phyloP scores from a whole-genome alignment of 2,329 filamentous ascomycete genomes.

The Pyricularia grisea region DNA sequence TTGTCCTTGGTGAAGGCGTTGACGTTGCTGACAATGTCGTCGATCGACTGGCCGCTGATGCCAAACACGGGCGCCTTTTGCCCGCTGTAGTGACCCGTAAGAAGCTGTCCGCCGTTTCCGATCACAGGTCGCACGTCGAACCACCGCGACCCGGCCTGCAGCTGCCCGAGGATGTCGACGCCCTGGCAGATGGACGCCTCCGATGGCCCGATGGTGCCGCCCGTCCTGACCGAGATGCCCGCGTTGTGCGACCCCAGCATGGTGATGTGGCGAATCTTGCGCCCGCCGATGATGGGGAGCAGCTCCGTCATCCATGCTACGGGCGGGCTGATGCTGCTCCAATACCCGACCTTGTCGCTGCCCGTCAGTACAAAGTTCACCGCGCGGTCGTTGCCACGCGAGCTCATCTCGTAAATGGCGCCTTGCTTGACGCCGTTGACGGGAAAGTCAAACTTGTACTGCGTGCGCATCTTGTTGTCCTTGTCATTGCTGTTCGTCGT shows the following conservation, averaged over 20 bases:
- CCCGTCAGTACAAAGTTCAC: constrained; percentile 11
- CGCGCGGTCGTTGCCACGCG: constrained; percentile 5
- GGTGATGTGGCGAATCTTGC: constrained; percentile 28
- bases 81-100: constrained; percentile 18
- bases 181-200: constrained; percentile 28
- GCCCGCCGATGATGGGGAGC: constrained; percentile 11
- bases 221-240: constrained; percentile 25
- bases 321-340: constrained; percentile 6
- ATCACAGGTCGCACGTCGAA: constrained; percentile 26
- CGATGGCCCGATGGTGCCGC: constrained; percentile 17
- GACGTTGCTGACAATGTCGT: constrained; percentile 30
- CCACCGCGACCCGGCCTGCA: constrained; percentile 26
- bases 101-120: constrained; percentile 21
- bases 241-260: constrained; percentile 33
- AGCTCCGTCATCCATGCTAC: constrained; percentile 12
- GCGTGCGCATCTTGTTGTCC: constrained; percentile 4
- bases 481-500: constrained; percentile 7
- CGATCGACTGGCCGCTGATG: constrained; percentile 32
- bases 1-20: constrained; percentile 34
- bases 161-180: constrained; percentile 26
- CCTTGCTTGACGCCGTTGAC: constrained; percentile 3
- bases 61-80: constrained; percentile 24
- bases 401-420: neutral
- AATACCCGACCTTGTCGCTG: constrained; percentile 11
- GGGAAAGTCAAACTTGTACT: constrained; percentile 7